Evolutionary conservation across 2,329 filamentous ascomycete genomes (phyloP), one percentile per base, ranked within the genome.

Genomic region (Cercospora nicotianae): DNA sequence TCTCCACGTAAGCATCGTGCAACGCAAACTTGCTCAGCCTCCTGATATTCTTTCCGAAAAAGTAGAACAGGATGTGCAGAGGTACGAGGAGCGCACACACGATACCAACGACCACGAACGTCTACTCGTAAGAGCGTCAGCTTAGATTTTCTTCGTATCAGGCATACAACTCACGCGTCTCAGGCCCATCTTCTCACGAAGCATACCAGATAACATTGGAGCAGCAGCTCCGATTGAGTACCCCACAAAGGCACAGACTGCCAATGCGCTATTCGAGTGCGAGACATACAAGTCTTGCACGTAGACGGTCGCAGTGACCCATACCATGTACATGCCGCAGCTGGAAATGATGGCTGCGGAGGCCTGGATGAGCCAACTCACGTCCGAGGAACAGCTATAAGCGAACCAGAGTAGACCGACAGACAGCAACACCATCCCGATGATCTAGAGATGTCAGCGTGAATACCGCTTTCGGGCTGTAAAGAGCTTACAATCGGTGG

Each of bases 271-370:
- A 28, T 66, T 70, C 6, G 68, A 62, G 31, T 70, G 68, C 13
- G 60, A 62, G 10, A 67, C 60, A 36, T 70, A 70, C 42, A 70
- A 28, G 48, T 67, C 68, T 16, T 70, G 68, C 1, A 70, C 48
- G 16, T 70, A 70, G 2, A 70, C 68, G 2, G 68, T 70, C 13
- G 63, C 68, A 2, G 65, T 67, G 7, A 63, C 55, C 61, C 68
- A 70, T 3, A 70, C 68, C 63, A 70, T 64, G 60, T 66, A 70
- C 68, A 70, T 67, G 53, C 68, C 65, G 16, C 42, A 53, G 3
- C 68, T 66, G 18, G 68, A 63, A 7, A 64, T 13, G 8, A 59
- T 57, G 36, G 65, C 68, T 4, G 68, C 63, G n/a, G 51, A 30
- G 45, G 60, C 60, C n/a, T 63, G 65, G 4, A 63, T 30, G 1